Conservation (phyloP, 768 basidiomycete species). For the Mycena polygramma region DNA sequence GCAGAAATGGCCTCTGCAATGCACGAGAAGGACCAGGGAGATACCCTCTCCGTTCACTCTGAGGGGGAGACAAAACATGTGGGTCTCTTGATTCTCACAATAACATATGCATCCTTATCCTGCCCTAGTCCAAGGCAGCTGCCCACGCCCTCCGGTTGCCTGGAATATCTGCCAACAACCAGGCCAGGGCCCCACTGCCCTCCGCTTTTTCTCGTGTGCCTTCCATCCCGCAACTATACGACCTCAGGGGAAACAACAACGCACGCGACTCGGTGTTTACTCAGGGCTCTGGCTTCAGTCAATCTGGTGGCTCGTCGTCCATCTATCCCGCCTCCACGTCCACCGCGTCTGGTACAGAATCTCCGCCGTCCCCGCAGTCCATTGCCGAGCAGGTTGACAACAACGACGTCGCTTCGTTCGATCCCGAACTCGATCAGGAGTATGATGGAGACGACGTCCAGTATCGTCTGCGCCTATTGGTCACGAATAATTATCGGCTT, state of each 20-base stretch:
- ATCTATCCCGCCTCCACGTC: conserved; percentile 83
- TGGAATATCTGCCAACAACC: conserved; percentile 45
- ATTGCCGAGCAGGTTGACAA: conserved; percentile 58
- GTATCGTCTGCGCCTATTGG: conserved; percentile 84
- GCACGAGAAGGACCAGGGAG: conserved; percentile 7
- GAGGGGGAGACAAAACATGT: conserved; percentile 50
- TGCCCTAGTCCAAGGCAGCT: conserved; percentile 50
- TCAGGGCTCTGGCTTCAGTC: conserved; percentile 68
- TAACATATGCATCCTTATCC: neutral
- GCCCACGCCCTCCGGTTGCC: conserved; percentile 48
- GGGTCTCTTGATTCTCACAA: conserved; percentile 40
- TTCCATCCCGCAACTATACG: conserved; percentile 52
- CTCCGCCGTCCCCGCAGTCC: conserved; percentile 73
- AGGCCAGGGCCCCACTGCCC: conserved; percentile 42
- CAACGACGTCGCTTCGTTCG: conserved; percentile 61
- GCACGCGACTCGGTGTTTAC: conserved; percentile 64
- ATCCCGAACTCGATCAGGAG: conserved; percentile 64
- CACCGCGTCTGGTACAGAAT: conserved; percentile 72
- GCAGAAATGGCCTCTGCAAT: too few species aligned
- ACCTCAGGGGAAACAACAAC: conserved; percentile 44
- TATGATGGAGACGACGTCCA: conserved; percentile 85
- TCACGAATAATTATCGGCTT: conserved; percentile 90
- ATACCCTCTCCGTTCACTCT: conserved; percentile 8
- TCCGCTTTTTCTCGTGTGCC: conserved; percentile 66
- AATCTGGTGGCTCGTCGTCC: conserved; percentile 80